Percentiles rank a stretch among this genome's conserved stretches.
These are phyloP conservation scores for Fomes fomentarius DNA, from an alignment of 1,284 basidiomycete species.

Conservation along the genomic window DNA sequence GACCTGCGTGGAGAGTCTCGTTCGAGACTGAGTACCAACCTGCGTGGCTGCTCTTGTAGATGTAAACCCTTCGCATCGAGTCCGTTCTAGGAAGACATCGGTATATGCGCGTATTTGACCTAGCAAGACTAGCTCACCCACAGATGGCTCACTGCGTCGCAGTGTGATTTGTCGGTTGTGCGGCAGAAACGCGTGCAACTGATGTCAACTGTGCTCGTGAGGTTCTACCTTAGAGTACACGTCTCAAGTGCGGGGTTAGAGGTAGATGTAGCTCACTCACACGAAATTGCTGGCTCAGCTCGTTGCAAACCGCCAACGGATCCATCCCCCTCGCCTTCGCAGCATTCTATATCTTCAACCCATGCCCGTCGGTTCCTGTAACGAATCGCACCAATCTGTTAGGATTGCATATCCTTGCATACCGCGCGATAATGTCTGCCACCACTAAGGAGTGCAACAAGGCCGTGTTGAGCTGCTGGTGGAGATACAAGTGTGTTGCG, in stretches of 20 bases:
- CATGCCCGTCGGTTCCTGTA: slow-evolving; percentile 95
- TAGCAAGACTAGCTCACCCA: slow-evolving; percentile 65
- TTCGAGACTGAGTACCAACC: slow-evolving; percentile 96
- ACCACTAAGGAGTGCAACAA: slow-evolving; percentile 78
- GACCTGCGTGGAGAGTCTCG: slow-evolving; percentile 82
- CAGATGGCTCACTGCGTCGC: slow-evolving; percentile 72
- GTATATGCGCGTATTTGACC: neutral
- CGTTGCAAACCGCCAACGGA: slow-evolving; percentile 73
- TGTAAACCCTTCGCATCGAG: slow-evolving; percentile 68
- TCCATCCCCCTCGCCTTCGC: slow-evolving; percentile 58
- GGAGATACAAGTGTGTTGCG: too few relatives aligned
- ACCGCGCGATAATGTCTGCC: slow-evolving; percentile 85
- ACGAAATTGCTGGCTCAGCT: slow-evolving; percentile 70
- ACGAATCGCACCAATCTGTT: slow-evolving; percentile 62
- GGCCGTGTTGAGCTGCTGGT: too few relatives aligned
- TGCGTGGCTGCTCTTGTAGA: slow-evolving; percentile 85
- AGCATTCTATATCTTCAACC: slow-evolving; percentile 89
- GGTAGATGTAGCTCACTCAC: slow-evolving; percentile 48
- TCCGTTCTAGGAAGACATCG: slow-evolving; percentile 40
- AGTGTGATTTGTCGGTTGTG: slow-evolving; percentile 75
- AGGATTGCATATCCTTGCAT: slow-evolving; percentile 61
- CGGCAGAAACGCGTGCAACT: slow-evolving; percentile 80
- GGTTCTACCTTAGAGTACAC: slow-evolving; percentile 47
- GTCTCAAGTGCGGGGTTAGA: neutral
- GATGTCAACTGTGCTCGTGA: slow-evolving; percentile 68